Evolutionary conservation across 768 basidiomycete genomes (phyloP), one percentile per base, ranked within the genome.

Genomic region (Xerocomus brunneocitrinus): DNA sequence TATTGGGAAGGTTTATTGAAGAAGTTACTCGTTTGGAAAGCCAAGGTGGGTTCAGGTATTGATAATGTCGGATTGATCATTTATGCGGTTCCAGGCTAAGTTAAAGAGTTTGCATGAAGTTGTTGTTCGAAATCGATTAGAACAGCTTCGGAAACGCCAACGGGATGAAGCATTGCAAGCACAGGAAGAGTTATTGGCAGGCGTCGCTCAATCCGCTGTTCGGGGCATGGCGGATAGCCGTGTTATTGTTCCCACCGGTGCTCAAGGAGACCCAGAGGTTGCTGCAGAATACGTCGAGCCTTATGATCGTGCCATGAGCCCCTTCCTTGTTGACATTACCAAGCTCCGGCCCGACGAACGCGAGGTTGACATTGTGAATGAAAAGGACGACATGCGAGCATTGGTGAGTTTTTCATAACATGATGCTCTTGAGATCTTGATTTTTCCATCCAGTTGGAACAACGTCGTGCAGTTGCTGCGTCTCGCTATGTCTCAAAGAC

Each of bases 1-100:
- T 99, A 98, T 66, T 99, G 97, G 97, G 97, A 98, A 71, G 79
- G 83, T 44, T 73, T 99, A 8, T 71, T 98, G 52, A 90, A 93
- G 70, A 97, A 90, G 68, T 70, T 99, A 32, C 75, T 98, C 24
- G 95, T 98, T 3, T 97, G 91, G 87, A 98, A 98, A 73, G 89
- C 97, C 22, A 98, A 98, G 76, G 94, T 92, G 60, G 8, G 46
- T 62, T 59, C 1, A 7, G 38, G 47, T 50, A 1, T 42, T 28
- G 43, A 52, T 43, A 14, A n/a, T 45, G 8, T 38, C 27, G 19
- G 25, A 30, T 53, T 28, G 14, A 36, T 39, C 14, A 30, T 39
- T 55, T n/a, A 58, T 47, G 54, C 50, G 34, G 52, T 44, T 53
- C 24, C 45, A 95, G 93, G 88, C 93, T 7, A 97, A 95, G 65